Conservation (phyloP, 2,329 filamentous ascomycete genomes). For the Elsinoe ampelina region DNA sequence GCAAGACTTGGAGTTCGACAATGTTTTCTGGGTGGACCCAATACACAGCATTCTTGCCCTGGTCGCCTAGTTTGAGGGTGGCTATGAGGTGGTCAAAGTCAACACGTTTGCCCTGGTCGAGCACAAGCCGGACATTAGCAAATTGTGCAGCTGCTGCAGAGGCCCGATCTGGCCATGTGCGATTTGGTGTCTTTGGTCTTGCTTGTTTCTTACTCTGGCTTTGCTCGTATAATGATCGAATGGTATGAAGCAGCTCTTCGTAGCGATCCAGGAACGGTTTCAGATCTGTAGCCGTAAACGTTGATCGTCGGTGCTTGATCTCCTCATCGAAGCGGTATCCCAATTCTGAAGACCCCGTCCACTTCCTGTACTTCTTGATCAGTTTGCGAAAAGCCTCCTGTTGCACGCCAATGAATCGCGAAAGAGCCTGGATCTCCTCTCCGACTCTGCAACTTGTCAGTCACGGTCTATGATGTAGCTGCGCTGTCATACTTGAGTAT, state of each 20-base stretch:
- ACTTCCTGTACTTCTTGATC: constrained; percentile 80
- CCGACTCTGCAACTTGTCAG: constrained; percentile 42
- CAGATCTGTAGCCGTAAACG: constrained; percentile 62
- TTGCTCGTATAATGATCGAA: constrained; percentile 37
- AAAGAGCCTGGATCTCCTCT: constrained; percentile 60
- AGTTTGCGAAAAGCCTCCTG: constrained; percentile 71
- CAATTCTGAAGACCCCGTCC: constrained; percentile 64
- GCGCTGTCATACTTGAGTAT: constrained; percentile 31
- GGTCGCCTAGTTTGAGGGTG: constrained; percentile 37
- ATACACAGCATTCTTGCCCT: constrained; percentile 41
- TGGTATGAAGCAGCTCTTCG: constrained; percentile 36
- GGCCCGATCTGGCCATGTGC: constrained; percentile 10
- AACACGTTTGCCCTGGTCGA: constrained; percentile 33
- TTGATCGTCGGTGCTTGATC: constrained; percentile 56
- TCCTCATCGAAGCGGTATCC: constrained; percentile 57
- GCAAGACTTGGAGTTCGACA: constrained; percentile 43
- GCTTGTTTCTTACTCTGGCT: constrained; percentile 15
- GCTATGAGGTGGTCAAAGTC: constrained; percentile 43
- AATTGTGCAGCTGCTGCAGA: constrained; percentile 19
- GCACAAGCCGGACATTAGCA: constrained; percentile 30
- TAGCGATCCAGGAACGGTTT: constrained; percentile 41
- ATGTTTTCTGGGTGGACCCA: constrained; percentile 47
- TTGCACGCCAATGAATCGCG: constrained; percentile 65
- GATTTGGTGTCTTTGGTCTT: constrained; percentile 16
- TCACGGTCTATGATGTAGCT: not conserved